Base-by-base conservation (phyloP, 768 basidiomycete genomes). In the Lentinus brumalis region DNA sequence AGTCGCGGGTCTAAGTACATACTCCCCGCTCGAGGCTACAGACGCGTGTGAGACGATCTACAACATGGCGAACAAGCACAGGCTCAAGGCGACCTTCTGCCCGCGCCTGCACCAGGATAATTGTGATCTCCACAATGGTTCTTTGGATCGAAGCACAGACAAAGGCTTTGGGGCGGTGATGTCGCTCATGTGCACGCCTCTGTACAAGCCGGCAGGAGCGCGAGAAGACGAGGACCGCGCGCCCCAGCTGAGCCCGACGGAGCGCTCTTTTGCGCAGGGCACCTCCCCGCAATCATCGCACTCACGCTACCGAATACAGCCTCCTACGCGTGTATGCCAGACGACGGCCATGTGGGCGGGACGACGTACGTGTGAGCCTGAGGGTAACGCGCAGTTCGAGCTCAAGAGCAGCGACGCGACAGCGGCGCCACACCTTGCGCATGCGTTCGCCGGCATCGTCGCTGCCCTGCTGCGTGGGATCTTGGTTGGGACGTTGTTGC, bases 311-410 rank as follows among this genome's bases (percentile, higher is more conserved):
- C 90, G 5, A 81, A 81, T 1, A 66, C 74, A 0, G 78, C 83
- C 0, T 92, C 90, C 4, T 92, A 88, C 72, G 74, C 77, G 18
- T 83, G 89, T 6, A 78, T 91, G 74, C 50, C 56, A 2, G 89
- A 92, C 64, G 86, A 86, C 4, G 78, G 83, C 15, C 89, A 87
- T 86, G 79, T 84, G 0, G 87, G 89, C 18, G 89, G 89, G 8
- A 91, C 88, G 0, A 89, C 83, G 67, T 4, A 73, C 89, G n/a
- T 78, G 79, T 60, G 86, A 84, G 12, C 77, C 82, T 0, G 80
- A 78, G 0, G 75, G 77, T 0, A 78, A 79, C 31, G 78, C 83
- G 15, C 86, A 85, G 69, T 87, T 91, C 60, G 89, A 92, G 71
- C 64, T 88, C 50, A 80, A 79, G 60, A 75, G 77, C 16, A 59